Percentiles rank a stretch among this genome's conserved stretches.
phyloP scores from a whole-genome alignment of 805 yeast species.

The Candida montana region DNA sequence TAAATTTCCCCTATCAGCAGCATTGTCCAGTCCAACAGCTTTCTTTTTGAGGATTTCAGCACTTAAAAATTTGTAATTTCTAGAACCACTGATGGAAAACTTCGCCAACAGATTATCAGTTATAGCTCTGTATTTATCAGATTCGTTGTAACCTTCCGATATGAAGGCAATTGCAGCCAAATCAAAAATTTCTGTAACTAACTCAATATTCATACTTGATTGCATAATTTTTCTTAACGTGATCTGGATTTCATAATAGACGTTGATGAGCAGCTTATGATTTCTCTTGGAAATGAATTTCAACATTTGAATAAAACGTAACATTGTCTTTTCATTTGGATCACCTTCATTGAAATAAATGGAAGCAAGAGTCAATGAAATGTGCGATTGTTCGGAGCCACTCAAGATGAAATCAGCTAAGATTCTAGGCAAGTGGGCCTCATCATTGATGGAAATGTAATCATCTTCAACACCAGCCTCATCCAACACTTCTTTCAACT shows the following conservation, averaged over 20 bases:
- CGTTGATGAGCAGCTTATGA: slow-evolving; percentile 29
- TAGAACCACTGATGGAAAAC: slow-evolving; percentile 9
- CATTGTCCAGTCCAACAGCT: not conserved
- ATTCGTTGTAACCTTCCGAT: slow-evolving; percentile 19
- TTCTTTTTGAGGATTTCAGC: not conserved
- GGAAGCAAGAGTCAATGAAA: slow-evolving; percentile 32
- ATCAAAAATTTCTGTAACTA: slow-evolving; percentile 27
- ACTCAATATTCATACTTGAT: slow-evolving; percentile 16
- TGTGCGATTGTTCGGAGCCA: slow-evolving; percentile 25
- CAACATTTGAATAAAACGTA: slow-evolving; percentile 29
- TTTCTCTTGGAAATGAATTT: slow-evolving; percentile 27
- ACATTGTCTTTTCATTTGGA: slow-evolving; percentile 31
- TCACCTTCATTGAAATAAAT: slow-evolving; percentile 27
- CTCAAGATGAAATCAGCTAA: slow-evolving; percentile 30
- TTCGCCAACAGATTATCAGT: slow-evolving; percentile 10
- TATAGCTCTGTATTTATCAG: not conserved
- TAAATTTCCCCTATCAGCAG: not conserved
- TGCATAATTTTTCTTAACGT: slow-evolving; percentile 26
- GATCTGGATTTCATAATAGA: slow-evolving; percentile 27
- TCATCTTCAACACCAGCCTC: slow-evolving; percentile 33
- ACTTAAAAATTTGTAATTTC: slow-evolving; percentile 8
- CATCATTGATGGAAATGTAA: slow-evolving; percentile 27
- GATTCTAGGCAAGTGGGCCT: slow-evolving; percentile 32
- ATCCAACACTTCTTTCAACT: slow-evolving; percentile 28
- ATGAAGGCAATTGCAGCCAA: slow-evolving; percentile 28